Conservation (phyloP, 441 rosid genomes). For the Iberis amara region DNA sequence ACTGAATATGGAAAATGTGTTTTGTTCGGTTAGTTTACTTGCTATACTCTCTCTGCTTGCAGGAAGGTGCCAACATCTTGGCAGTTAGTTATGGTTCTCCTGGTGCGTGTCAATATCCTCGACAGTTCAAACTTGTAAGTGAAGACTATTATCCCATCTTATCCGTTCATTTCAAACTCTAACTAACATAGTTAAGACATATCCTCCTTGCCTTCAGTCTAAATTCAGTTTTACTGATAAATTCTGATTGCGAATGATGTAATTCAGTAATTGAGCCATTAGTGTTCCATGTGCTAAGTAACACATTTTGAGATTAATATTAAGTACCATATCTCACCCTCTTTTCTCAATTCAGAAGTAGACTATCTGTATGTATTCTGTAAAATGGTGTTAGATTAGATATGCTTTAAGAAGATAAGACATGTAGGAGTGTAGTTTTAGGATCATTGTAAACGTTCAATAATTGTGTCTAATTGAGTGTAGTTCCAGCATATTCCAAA, state of each 20-base stretch:
- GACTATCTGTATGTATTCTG: neutral
- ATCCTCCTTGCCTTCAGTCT: neutral
- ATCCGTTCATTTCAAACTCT: too few species aligned
- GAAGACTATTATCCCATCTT: neutral
- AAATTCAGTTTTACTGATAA: neutral
- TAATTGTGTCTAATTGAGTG: too few species aligned
- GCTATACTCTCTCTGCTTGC: constrained; percentile 24
- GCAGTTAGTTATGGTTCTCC: constrained; percentile 87
- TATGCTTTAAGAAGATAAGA: neutral
- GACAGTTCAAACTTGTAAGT: constrained; percentile 75
- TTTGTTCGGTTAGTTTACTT: neutral
- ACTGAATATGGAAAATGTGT: too few species aligned
- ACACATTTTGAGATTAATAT: too few species aligned
- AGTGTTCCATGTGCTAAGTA: neutral
- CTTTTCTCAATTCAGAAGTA: neutral
- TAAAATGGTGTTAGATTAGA: constrained; percentile 3
- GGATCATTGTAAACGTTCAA: constrained; percentile 5
- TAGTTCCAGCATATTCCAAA: too few species aligned
- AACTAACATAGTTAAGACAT: neutral
- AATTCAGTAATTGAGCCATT: too few species aligned
- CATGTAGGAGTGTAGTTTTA: constrained; percentile 2
- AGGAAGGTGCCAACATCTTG: constrained; percentile 86
- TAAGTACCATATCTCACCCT: too few species aligned
- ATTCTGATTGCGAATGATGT: neutral
- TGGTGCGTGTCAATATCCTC: constrained; percentile 83